Conservation (phyloP, 2,329 filamentous ascomycete species). For the Sporothrix phasma region DNA sequence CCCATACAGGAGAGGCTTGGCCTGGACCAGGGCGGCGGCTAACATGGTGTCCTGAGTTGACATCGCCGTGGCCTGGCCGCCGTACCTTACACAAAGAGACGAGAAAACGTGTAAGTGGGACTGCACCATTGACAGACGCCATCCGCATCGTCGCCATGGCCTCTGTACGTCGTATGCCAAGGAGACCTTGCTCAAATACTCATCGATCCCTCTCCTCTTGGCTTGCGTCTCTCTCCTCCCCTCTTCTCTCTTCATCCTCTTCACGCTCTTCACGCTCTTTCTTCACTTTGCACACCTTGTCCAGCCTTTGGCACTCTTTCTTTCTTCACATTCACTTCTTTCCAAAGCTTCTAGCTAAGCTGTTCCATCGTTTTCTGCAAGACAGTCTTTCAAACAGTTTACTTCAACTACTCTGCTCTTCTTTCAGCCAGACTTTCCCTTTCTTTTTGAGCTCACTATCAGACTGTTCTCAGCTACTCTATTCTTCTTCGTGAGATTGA, state of each 20-base stretch:
- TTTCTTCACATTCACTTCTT: conserved; percentile 16
- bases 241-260: not conserved
- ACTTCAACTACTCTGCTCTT: too few relatives aligned
- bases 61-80: not conserved
- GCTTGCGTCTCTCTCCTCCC: not conserved
- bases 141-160: not conserved
- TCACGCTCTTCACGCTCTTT: conserved; percentile 1
- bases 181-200: conserved; percentile 12
- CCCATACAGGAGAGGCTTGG: conserved; percentile 9
- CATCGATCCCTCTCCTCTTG: conserved; percentile 5
- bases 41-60: not conserved
- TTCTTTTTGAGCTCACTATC: conserved; percentile 1
- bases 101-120: not conserved
- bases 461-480: conserved; percentile 20
- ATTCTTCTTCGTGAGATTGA: conserved; percentile 17
- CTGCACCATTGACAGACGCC: not conserved
- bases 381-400: conserved; percentile 4
- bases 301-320: not conserved
- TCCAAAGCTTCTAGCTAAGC: conserved; percentile 13
- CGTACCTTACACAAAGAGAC: too few relatives aligned
- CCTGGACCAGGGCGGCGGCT: conserved; percentile 1
- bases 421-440: not conserved
- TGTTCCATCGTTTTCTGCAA: conserved; percentile 19
- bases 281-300: not conserved
- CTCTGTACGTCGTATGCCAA: not conserved